Conservation (phyloP, 73 alveolate genomes). For the Paramecium sonneborni region DNA sequence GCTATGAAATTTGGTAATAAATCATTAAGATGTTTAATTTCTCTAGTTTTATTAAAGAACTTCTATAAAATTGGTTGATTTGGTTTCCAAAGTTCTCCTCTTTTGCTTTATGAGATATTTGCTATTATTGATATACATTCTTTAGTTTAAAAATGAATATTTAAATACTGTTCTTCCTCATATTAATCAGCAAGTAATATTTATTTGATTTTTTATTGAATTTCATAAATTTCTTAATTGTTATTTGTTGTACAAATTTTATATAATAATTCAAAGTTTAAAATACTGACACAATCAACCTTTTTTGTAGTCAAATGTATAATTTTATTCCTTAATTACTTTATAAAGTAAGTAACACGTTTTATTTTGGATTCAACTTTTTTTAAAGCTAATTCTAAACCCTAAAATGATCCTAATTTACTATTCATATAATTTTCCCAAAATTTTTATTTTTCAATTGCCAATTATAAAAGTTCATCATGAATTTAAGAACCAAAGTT, state of each 20-base stretch:
- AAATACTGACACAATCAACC: background rate
- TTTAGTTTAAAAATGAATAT: background rate
- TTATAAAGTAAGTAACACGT: background rate
- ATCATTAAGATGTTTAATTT: background rate
- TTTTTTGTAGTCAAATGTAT: background rate
- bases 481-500: background rate
- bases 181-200: background rate
- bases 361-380: background rate
- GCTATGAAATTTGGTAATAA: background rate
- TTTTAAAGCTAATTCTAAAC: background rate
- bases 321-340: background rate
- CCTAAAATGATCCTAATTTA: background rate
- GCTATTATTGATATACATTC: background rate
- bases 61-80: background rate
- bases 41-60: background rate
- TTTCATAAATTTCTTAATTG: background rate
- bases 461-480: background rate
- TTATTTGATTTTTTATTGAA: background rate
- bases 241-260: background rate
- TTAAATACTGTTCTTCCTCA: background rate
- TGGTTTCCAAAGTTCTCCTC: background rate
- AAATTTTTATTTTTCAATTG: background rate
- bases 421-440: background rate
- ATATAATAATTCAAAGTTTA: background rate
- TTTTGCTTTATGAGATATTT: background rate